These are phyloP conservation scores for Aegle marmelos DNA, from an alignment of 345 rosid genomes.

Conservation along the genomic window DNA sequence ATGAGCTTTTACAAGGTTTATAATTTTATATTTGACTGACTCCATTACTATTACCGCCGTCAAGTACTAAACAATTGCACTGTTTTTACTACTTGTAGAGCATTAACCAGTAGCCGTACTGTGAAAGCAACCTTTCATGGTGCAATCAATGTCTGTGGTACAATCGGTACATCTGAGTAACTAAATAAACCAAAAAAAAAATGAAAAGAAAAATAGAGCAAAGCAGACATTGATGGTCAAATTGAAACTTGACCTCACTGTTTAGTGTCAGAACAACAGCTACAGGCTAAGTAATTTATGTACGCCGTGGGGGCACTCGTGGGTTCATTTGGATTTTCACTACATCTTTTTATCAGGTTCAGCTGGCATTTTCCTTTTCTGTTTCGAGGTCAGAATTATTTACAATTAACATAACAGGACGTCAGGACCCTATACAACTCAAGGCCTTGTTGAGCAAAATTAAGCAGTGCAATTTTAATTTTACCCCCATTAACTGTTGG, in stretches of 20 bases:
- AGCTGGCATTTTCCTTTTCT: too few species aligned
- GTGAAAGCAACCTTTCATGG: neutral
- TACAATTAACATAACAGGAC: neutral
- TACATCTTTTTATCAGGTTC: too few species aligned
- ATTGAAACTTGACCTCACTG: neutral
- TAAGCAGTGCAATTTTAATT: too few species aligned
- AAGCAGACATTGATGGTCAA: neutral
- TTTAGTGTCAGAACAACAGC: neutral
- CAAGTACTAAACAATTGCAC: neutral
- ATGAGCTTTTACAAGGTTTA: neutral
- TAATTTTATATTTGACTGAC: neutral
- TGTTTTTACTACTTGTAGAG: neutral
- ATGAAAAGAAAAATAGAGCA: neutral
- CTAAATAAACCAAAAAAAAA: neutral
- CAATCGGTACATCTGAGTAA: neutral
- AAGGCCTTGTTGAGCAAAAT: too few species aligned
- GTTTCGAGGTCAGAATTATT: neutral
- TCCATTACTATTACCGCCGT: neutral
- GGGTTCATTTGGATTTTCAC: neutral
- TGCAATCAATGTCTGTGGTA: constrained; percentile 6
- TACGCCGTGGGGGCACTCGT: neutral
- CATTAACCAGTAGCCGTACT: neutral
- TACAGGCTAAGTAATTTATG: neutral
- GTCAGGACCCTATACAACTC: too few species aligned
- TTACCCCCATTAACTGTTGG: too few species aligned